Conservation (phyloP, 2,329 filamentous ascomycete species). For the Geoglossum cookeanum region DNA sequence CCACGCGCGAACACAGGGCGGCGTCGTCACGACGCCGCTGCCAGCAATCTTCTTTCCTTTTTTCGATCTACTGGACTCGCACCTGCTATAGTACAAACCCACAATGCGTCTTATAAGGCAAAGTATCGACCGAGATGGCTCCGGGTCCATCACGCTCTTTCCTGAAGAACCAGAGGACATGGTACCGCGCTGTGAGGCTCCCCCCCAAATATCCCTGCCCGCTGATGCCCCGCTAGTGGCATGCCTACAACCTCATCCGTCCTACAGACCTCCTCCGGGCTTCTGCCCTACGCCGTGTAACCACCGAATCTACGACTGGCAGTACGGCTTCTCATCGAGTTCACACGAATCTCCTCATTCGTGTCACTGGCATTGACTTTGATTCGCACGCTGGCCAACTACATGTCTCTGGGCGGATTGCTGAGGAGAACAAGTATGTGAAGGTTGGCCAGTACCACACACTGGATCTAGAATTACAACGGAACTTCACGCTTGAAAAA, state of each 20-base stretch:
- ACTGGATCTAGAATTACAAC: conserved; percentile 67
- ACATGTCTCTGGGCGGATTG: conserved; percentile 47
- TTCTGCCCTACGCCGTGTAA: conserved; percentile 45
- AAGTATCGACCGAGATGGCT: conserved; percentile 45
- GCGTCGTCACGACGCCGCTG: too few species aligned
- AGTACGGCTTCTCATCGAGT: conserved; percentile 43
- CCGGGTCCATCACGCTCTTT: conserved; percentile 43
- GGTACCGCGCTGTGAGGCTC: conserved; percentile 24
- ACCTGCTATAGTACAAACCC: background rate
- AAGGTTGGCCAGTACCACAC: conserved; percentile 51
- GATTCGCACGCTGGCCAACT: conserved; percentile 48
- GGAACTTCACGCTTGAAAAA: conserved; percentile 80
- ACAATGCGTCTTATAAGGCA: conserved; percentile 48
- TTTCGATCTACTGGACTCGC: too few species aligned
- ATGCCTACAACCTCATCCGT: conserved; percentile 54
- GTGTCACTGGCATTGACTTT: conserved; percentile 47
- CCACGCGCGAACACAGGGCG: background rate
- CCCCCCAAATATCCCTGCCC: background rate
- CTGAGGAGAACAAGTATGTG: conserved; percentile 46
- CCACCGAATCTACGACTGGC: conserved; percentile 39
- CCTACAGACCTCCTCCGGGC: conserved; percentile 44
- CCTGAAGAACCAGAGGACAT: conserved; percentile 62
- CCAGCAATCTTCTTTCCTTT: background rate
- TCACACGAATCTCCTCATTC: conserved; percentile 43
- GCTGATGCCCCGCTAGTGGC: conserved; percentile 34